A percentile compares a stretch with the other conserved stretches of the same genome.
Conservation (phyloP, 129 eudicot species). For the Apium graveolens region DNA sequence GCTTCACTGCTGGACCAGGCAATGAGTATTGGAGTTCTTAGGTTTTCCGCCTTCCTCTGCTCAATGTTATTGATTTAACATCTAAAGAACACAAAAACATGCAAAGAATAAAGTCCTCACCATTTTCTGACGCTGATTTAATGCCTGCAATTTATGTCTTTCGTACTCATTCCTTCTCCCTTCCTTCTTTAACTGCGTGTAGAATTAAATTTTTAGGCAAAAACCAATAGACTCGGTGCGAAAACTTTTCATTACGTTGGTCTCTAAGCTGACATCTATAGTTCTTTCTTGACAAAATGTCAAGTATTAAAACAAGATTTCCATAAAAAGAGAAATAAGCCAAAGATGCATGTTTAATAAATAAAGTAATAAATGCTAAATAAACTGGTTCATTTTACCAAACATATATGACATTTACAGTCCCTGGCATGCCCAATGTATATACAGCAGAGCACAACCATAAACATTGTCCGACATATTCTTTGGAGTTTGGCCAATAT, state of each 20-base stretch:
- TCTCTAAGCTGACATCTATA: background rate
- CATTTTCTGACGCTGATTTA: constrained; percentile 98
- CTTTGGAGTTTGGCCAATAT: too few relatives aligned
- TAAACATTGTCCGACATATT: too few relatives aligned
- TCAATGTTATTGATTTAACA: background rate
- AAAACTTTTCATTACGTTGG: background rate
- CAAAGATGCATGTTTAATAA: background rate
- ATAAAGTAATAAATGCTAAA: background rate
- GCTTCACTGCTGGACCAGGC: background rate
- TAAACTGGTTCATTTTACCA: background rate
- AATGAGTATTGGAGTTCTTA: background rate
- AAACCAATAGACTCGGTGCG: constrained; percentile 1
- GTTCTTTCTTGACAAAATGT: background rate
- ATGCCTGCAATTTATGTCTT: constrained; percentile 87
- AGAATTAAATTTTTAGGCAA: background rate
- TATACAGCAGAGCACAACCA: background rate
- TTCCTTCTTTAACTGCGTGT: constrained; percentile 75
- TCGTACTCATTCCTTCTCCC: constrained; percentile 95
- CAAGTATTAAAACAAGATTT: background rate
- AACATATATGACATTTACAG: background rate
- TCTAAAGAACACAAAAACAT: constrained; percentile 5
- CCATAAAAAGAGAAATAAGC: background rate
- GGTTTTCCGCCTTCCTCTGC: background rate
- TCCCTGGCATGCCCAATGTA: too few relatives aligned
- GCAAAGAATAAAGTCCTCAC: constrained; percentile 34